Percentiles rank a stretch among this genome's conserved stretches.
phyloP scores from a whole-genome alignment of 148 eudicot species.

The Simmondsia chinensis region DNA sequence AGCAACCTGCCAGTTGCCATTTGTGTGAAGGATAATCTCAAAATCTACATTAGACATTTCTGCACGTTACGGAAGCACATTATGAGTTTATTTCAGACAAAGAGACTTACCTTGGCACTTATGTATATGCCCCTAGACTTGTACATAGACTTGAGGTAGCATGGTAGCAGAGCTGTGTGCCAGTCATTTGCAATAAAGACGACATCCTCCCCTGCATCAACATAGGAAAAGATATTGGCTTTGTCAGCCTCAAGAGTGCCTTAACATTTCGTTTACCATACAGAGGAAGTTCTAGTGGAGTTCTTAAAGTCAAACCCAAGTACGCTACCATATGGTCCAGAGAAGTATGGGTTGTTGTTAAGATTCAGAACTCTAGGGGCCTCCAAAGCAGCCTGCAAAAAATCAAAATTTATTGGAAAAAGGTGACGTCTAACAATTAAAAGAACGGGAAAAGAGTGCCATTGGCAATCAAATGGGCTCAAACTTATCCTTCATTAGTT shows the following conservation, averaged over 20 bases:
- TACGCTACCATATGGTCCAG: constrained; percentile 81
- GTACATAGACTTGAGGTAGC: constrained; percentile 79
- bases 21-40: too few species aligned
- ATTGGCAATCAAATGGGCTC: too few species aligned
- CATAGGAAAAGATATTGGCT: not conserved
- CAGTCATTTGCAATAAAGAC: constrained; percentile 91
- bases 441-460: too few species aligned
- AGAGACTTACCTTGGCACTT: constrained; percentile 53
- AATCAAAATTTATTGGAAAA: not conserved
- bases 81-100: not conserved
- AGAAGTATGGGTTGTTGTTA: constrained; percentile 48
- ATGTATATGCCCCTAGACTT: constrained; percentile 53
- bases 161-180: constrained; percentile 90
- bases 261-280: not conserved
- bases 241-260: too few species aligned
- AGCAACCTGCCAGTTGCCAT: constrained; percentile 92
- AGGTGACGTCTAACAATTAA: not conserved
- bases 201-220: constrained; percentile 75
- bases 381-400: constrained; percentile 82
- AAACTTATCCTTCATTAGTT: too few species aligned
- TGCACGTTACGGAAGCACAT: not conserved
- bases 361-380: constrained; percentile 82
- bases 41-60: not conserved
- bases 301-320: not conserved
- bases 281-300: not conserved